These are phyloP conservation scores for Globisporangium cederbergense DNA, from an alignment of 352 stramenopile species.

Conservation along the genomic window DNA sequence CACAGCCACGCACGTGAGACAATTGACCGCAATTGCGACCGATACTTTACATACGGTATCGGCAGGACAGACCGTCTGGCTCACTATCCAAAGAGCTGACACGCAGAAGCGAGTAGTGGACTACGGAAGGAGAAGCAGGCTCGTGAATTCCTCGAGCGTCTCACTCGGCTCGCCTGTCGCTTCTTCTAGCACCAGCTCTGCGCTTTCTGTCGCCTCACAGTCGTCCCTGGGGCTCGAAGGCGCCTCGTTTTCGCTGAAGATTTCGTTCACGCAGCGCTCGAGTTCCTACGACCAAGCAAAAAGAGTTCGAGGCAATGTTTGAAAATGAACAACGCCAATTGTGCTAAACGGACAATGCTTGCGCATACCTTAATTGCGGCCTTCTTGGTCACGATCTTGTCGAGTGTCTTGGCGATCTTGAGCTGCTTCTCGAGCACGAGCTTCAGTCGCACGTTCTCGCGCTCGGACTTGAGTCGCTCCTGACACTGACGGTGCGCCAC, in stretches of 20 bases:
- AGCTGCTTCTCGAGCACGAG: slow-evolving; percentile 45
- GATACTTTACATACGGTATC: neutral
- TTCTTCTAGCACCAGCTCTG: neutral
- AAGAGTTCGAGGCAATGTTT: neutral
- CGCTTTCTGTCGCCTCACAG: neutral
- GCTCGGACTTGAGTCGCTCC: slow-evolving; percentile 41
- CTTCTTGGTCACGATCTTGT: slow-evolving; percentile 8
- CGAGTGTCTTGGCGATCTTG: slow-evolving; percentile 41
- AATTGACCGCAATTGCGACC: neutral
- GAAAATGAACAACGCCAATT: neutral
- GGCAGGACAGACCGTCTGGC: neutral
- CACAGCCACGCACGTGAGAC: neutral
- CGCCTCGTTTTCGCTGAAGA: neutral
- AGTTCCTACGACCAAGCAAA: neutral
- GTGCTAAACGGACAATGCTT: no score
- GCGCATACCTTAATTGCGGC: neutral
- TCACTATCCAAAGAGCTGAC: neutral
- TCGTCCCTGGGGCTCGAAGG: neutral
- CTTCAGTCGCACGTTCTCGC: slow-evolving; percentile 40
- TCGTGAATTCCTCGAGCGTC: no score
- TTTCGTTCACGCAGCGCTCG: neutral
- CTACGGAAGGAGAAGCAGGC: no score
- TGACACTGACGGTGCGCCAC: slow-evolving; percentile 15
- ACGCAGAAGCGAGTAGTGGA: no score
- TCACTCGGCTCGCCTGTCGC: no score